Percentiles rank a stretch among this genome's conserved stretches.
Evolutionary conservation across 2,329 filamentous ascomycete species (phyloP).

Genomic region (Fusarium lateritium): DNA sequence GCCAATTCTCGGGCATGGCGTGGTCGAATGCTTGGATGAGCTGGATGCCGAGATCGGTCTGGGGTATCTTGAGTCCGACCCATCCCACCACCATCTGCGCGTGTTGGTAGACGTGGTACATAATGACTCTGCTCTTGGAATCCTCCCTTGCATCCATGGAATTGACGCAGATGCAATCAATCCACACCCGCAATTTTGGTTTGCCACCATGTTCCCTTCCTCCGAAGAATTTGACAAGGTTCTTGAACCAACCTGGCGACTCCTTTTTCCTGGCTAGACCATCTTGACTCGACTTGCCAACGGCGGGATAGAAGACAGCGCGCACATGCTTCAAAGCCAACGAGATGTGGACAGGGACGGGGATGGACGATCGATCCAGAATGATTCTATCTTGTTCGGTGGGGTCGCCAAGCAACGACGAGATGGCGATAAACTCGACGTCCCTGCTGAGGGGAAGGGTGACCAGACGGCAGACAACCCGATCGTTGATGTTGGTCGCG

Average conservation of each 20-base stretch:
- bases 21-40: conserved; percentile 50
- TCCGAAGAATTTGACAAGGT: conserved; percentile 16
- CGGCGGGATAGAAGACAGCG: conserved; percentile 52
- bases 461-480: conserved; percentile 54
- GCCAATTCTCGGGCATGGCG: conserved; percentile 52
- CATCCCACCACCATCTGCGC: conserved; percentile 55
- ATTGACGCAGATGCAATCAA: conserved; percentile 53
- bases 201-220: conserved; percentile 34
- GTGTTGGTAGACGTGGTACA: conserved; percentile 50
- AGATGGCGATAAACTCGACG: conserved; percentile 51
- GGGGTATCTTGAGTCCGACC: conserved; percentile 50
- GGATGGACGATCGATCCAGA: conserved; percentile 48
- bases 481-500: conserved; percentile 46
- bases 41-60: conserved; percentile 48
- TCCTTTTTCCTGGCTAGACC: conserved; percentile 28
- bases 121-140: conserved; percentile 47
- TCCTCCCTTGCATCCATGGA: conserved; percentile 49
- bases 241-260: conserved; percentile 36
- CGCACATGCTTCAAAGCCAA: conserved; percentile 53
- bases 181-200: conserved; percentile 50
- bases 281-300: conserved; percentile 38
- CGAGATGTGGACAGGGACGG: conserved; percentile 49
- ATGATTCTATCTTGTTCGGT: conserved; percentile 50
- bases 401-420: conserved; percentile 51
- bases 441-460: conserved; percentile 47